phyloP scores from a whole-genome alignment of 2,329 filamentous ascomycete species.

The Fusarium phyllophilum region DNA sequence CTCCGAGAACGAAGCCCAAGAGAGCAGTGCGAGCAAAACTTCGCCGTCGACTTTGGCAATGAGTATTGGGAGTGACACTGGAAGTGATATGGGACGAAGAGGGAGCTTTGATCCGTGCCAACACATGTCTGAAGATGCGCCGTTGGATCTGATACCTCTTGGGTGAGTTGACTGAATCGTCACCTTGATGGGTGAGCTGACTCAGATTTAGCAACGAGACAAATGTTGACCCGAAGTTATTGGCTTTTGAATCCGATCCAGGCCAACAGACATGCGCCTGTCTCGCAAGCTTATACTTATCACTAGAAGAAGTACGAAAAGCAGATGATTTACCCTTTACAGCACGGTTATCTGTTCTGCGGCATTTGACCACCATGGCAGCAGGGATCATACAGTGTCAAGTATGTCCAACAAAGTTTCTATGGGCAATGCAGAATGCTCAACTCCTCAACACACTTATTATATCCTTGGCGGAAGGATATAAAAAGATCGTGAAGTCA shows the following conservation, averaged over 20 bases:
- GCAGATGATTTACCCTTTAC: constrained; percentile 33
- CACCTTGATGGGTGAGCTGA: constrained; percentile 15
- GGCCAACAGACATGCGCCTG: constrained; percentile 36
- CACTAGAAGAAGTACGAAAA: constrained; percentile 38
- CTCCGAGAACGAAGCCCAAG: constrained; percentile 7
- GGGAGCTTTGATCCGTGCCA: constrained; percentile 24
- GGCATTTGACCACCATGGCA: constrained; percentile 29
- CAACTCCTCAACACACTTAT: constrained; percentile 41
- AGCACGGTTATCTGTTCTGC: constrained; percentile 25
- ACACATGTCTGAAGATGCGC: constrained; percentile 13
- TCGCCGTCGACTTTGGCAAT: constrained; percentile 16
- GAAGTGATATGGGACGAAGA: constrained; percentile 10
- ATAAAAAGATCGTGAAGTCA: constrained; percentile 35
- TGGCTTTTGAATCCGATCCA: constrained; percentile 11
- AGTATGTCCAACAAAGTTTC: constrained; percentile 38
- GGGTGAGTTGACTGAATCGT: constrained; percentile 17
- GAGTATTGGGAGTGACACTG: constrained; percentile 12
- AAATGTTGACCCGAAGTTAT: constrained; percentile 23
- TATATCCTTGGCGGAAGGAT: constrained; percentile 39
- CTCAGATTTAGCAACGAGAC: constrained; percentile 26
- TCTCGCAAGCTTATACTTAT: constrained; percentile 40
- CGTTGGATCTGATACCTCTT: constrained; percentile 12
- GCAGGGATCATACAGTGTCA: constrained; percentile 31
- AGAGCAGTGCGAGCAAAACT: constrained; percentile 11
- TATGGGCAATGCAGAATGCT: constrained; percentile 44